Conservation (phyloP, 164 flowering plant genomes). For the Malania oleifera region DNA sequence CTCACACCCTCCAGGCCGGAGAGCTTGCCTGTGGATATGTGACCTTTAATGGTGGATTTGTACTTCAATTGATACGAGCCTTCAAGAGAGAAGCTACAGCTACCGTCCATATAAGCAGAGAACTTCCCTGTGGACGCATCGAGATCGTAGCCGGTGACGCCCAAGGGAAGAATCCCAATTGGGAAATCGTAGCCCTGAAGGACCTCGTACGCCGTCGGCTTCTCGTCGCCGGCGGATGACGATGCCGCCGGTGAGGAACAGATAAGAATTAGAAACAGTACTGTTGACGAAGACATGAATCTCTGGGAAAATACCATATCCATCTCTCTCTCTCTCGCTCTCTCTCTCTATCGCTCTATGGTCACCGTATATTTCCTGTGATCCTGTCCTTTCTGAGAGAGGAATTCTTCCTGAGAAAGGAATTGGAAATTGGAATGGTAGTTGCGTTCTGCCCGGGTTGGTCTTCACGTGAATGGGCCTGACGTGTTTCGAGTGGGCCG, state of each 20-base stretch:
- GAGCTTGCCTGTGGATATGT: constrained; percentile 34
- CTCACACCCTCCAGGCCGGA: constrained; percentile 37
- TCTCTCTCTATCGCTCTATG: not conserved
- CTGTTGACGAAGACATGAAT: not conserved
- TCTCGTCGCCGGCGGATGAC: not conserved
- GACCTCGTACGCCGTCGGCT: constrained; percentile 30
- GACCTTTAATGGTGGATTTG: constrained; percentile 37
- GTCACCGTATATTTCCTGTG: too few species aligned
- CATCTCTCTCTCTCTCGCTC: constrained; percentile 1
- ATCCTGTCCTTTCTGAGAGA: too few species aligned
- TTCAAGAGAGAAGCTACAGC: constrained; percentile 44
- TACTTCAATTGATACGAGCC: constrained; percentile 46
- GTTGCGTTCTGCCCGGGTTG: too few species aligned
- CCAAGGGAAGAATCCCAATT: constrained; percentile 44
- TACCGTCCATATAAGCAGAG: constrained; percentile 25
- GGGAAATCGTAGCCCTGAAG: constrained; percentile 42
- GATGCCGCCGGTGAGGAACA: not conserved
- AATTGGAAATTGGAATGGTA: too few species aligned
- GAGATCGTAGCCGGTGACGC: constrained; percentile 34
- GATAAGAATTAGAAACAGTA: not conserved
- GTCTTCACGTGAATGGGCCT: too few species aligned
- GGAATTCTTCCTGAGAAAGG: too few species aligned
- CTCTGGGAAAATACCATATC: not conserved
- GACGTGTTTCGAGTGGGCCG: too few species aligned
- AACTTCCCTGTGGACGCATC: constrained; percentile 41